Evolutionary conservation across 108 stramenopile species (phyloP).

Genomic region (Skeletonema menzelii): DNA sequence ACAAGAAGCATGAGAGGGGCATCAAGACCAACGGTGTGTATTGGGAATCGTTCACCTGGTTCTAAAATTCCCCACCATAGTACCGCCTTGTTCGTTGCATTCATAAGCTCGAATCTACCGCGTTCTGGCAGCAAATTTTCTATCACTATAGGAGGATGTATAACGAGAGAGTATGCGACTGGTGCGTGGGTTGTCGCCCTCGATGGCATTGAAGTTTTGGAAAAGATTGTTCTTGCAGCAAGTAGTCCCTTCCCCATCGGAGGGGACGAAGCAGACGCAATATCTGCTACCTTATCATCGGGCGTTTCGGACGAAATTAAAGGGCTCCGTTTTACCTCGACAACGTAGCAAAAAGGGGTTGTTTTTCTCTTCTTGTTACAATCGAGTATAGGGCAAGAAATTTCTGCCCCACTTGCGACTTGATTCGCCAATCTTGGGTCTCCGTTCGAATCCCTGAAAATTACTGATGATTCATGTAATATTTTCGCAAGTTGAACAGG

Average conservation of each 20-base stretch:
- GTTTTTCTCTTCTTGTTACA: constrained; percentile 19
- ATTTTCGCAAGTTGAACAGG: constrained; percentile 81
- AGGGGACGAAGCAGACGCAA: constrained; percentile 9
- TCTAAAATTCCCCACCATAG: constrained; percentile 88
- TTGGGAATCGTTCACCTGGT: constrained; percentile 76
- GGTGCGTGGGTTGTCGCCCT: constrained; percentile 59
- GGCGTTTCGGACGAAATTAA: constrained; percentile 37
- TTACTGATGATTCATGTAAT: constrained; percentile 73
- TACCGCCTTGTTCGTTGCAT: constrained; percentile 66
- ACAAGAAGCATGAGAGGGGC: constrained; percentile 86
- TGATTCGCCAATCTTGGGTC: constrained; percentile 56
- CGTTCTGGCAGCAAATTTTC: constrained; percentile 90
- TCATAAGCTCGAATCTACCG: constrained; percentile 90
- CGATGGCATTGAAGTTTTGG: not conserved
- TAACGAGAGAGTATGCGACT: constrained; percentile 80
- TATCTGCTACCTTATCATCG: not conserved
- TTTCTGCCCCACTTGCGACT: constrained; percentile 69
- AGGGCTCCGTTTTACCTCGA: constrained; percentile 87
- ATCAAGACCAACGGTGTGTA: constrained; percentile 81
- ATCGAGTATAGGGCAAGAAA: constrained; percentile 74
- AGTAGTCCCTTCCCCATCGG: constrained; percentile 18
- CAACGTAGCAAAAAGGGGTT: constrained; percentile 77
- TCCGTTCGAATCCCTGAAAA: constrained; percentile 55
- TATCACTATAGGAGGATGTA: constrained; percentile 94
- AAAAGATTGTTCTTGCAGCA: constrained; percentile 17